Evolutionary conservation across 352 stramenopile genomes (phyloP).

Genomic region (Pythium periplocum): DNA sequence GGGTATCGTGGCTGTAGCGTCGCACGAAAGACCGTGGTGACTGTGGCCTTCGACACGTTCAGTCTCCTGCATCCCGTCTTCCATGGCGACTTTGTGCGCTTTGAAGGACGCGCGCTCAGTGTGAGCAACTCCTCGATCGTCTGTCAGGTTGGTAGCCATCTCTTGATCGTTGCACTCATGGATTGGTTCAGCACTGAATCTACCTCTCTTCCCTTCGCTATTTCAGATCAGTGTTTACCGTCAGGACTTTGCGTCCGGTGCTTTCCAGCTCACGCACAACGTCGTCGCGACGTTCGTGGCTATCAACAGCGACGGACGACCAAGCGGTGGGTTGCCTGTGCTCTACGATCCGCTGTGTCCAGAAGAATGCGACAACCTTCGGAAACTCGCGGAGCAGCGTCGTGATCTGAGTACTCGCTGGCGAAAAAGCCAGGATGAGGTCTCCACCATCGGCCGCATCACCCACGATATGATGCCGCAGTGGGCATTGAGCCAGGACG

Average conservation of each 20-base stretch:
- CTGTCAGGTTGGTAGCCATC: constrained; percentile 18
- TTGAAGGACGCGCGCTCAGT: constrained; percentile 33
- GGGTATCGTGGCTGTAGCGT: constrained; percentile 13
- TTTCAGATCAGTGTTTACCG: constrained; percentile 32
- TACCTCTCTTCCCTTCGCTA: too few relatives aligned
- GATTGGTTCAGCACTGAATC: too few relatives aligned
- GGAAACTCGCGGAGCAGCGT: constrained; percentile 22
- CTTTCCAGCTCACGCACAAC: constrained; percentile 43
- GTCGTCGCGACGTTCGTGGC: constrained; percentile 36
- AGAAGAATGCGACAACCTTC: constrained; percentile 22
- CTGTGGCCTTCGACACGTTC: constrained; percentile 44
- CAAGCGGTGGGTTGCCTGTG: constrained; percentile 14
- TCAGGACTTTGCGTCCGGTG: constrained; percentile 24
- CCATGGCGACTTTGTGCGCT: constrained; percentile 36
- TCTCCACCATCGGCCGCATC: constrained; percentile 19
- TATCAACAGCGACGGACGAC: constrained; percentile 19
- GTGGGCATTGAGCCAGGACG: background rate
- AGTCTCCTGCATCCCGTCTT: constrained; percentile 27
- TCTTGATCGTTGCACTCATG: background rate
- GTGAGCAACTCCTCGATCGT: constrained; percentile 35
- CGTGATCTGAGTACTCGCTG: constrained; percentile 27
- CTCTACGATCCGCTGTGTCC: constrained; percentile 20
- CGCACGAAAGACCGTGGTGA: constrained; percentile 25
- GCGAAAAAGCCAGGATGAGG: constrained; percentile 23
- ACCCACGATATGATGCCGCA: constrained; percentile 27